phyloP scores from a whole-genome alignment of 2,329 filamentous ascomycete species.

The Lachnellula cervina region DNA sequence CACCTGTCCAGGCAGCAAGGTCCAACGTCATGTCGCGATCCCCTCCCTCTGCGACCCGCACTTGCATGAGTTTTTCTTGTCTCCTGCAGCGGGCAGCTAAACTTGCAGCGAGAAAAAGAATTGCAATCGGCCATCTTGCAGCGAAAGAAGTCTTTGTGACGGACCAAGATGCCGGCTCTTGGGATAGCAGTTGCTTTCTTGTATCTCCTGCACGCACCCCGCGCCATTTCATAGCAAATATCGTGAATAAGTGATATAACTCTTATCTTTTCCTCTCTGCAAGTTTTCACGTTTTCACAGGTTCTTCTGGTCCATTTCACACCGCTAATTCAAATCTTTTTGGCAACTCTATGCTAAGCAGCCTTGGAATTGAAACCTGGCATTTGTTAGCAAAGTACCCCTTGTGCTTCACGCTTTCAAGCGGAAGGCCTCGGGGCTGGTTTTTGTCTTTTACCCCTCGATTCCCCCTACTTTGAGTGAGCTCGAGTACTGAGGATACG shows the following conservation, averaged over 20 bases:
- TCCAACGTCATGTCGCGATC: conserved; percentile 5
- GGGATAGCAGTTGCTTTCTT: not conserved
- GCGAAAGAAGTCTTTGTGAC: conserved; percentile 20
- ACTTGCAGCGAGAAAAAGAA: not conserved
- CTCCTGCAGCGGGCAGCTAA: conserved; percentile 8
- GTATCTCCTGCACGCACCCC: conserved; percentile 17
- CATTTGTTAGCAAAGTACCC: not conserved
- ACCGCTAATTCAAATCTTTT: conserved; percentile 14
- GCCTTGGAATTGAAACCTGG: not conserved
- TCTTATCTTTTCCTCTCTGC: conserved; percentile 13
- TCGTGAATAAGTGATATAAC: conserved; percentile 16
- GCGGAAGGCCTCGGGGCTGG: not conserved
- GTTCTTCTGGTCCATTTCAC: conserved; percentile 15
- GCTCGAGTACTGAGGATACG: not conserved
- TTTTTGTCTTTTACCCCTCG: not conserved
- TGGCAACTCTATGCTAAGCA: not conserved
- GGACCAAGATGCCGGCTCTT: conserved; percentile 3
- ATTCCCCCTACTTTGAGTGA: not conserved
- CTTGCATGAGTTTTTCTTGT: conserved; percentile 8
- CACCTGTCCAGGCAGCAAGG: conserved; percentile 8
- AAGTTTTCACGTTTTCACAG: conserved; percentile 20
- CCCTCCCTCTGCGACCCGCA: conserved; percentile 6
- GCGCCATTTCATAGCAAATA: conserved; percentile 13
- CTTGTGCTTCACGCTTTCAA: not conserved
- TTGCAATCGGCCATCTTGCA: conserved; percentile 8